phyloP scores from a whole-genome alignment of 805 yeast genomes.

The Jamesozyma jinghongensis region DNA sequence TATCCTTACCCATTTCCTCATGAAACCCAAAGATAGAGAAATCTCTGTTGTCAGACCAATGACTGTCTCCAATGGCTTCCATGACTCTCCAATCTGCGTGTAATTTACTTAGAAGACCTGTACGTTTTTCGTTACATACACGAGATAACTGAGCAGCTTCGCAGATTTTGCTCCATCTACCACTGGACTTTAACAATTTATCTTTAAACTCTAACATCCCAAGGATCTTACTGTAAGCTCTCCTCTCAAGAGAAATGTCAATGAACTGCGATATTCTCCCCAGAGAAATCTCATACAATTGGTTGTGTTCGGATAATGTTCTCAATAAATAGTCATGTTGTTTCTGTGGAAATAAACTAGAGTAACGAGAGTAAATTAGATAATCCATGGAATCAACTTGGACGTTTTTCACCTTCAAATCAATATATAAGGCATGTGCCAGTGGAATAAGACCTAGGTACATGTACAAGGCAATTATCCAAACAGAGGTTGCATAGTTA shows the following conservation, averaged over 20 bases:
- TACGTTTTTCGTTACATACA: constrained; percentile 26
- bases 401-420: constrained; percentile 57
- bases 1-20: constrained; percentile 3
- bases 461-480: constrained; percentile 60
- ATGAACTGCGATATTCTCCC: constrained; percentile 44
- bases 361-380: constrained; percentile 40
- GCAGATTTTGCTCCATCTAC: constrained; percentile 29
- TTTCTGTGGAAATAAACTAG: constrained; percentile 38
- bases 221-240: constrained; percentile 55
- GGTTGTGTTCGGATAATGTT: constrained; percentile 32
- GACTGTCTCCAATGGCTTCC: constrained; percentile 18
- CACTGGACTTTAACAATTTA: constrained; percentile 42
- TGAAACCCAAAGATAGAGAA: constrained; percentile 16
- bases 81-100: constrained; percentile 27
- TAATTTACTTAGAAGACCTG: constrained; percentile 10
- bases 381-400: constrained; percentile 67
- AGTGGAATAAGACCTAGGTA: constrained; percentile 44
- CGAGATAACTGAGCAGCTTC: constrained; percentile 22
- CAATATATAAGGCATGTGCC: constrained; percentile 43
- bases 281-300: constrained; percentile 44
- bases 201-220: constrained; percentile 56
- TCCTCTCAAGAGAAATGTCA: constrained; percentile 45
- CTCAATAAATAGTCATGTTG: constrained; percentile 20
- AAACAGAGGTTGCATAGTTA: constrained; percentile 61
- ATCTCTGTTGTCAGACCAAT: constrained; percentile 22